Percentiles rank a stretch among this genome's conserved stretches.
Evolutionary conservation across 2,329 filamentous ascomycete genomes (phyloP).

Genomic region (Colletotrichum caudatum): DNA sequence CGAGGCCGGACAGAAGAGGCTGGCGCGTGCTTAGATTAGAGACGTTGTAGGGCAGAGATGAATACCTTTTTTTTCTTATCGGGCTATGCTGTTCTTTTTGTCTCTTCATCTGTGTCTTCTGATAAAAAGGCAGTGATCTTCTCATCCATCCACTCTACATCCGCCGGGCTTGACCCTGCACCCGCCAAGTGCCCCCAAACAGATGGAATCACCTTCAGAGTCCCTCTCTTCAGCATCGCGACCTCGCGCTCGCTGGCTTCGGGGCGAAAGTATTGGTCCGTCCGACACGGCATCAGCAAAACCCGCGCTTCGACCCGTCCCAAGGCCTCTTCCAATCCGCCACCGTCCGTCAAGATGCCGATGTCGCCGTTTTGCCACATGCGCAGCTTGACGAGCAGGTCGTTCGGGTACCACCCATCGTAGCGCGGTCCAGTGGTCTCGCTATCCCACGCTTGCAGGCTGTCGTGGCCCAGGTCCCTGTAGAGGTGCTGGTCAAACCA

Average conservation of each 20-base stretch:
- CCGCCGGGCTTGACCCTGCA: background rate
- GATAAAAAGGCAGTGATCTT: background rate
- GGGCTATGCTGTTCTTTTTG: background rate
- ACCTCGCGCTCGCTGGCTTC: background rate
- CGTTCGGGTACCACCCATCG: background rate
- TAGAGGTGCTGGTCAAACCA: constrained; percentile 9
- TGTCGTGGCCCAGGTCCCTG: background rate
- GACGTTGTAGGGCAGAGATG: too few relatives aligned
- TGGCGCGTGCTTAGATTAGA: background rate
- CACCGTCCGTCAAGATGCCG: background rate
- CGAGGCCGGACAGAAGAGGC: constrained; percentile 40
- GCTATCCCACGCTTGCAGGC: background rate
- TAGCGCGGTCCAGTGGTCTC: constrained; percentile 1
- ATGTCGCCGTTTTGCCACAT: constrained; percentile 3
- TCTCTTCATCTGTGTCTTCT: background rate
- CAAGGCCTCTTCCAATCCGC: background rate
- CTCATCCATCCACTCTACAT: background rate
- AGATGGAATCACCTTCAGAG: background rate
- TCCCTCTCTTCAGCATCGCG: background rate
- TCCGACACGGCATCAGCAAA: constrained; percentile 4
- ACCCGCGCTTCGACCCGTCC: background rate
- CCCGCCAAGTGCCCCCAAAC: constrained; percentile 5
- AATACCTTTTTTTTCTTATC: background rate
- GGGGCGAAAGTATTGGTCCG: constrained; percentile 2
- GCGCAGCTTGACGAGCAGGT: constrained; percentile 1